Conservation (phyloP, 108 stramenopile species). For the Nitzschia putrida region DNA sequence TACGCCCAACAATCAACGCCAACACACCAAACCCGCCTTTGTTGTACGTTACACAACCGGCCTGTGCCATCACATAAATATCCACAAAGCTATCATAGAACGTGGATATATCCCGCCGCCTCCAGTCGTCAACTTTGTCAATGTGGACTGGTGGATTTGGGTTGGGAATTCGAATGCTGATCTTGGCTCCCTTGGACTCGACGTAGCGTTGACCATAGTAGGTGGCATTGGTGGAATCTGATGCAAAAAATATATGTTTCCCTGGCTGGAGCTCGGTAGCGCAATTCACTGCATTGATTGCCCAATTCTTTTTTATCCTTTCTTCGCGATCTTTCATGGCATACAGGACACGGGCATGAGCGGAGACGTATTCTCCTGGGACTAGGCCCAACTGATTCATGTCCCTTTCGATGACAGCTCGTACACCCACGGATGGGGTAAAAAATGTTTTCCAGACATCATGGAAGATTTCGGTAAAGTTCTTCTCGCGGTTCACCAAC, state of each 20-base stretch:
- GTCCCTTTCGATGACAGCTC: constrained; percentile 12
- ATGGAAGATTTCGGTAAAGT: constrained; percentile 34
- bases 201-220: constrained; percentile 15
- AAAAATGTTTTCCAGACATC: constrained; percentile 37
- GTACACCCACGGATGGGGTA: constrained; percentile 44
- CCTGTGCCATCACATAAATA: constrained; percentile 39
- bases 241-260: constrained; percentile 37
- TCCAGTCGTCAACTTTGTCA: constrained; percentile 18
- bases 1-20: constrained; percentile 26
- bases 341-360: constrained; percentile 51
- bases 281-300: constrained; percentile 45
- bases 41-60: constrained; percentile 34
- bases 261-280: constrained; percentile 30
- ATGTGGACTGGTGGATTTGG: constrained; percentile 31
- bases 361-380: constrained; percentile 38
- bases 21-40: constrained; percentile 39
- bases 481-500: constrained; percentile 9
- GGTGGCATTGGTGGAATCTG: constrained; percentile 30
- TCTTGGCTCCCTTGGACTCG: not conserved
- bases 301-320: constrained; percentile 8
- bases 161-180: constrained; percentile 9
- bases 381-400: constrained; percentile 29
- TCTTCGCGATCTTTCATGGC: constrained; percentile 7
- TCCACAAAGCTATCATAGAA: constrained; percentile 49
- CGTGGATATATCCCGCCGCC: constrained; percentile 20